These are phyloP conservation scores for Pseudogymnoascus sp. DNA, from an alignment of 2,329 filamentous ascomycete genomes.

Conservation along the genomic window DNA sequence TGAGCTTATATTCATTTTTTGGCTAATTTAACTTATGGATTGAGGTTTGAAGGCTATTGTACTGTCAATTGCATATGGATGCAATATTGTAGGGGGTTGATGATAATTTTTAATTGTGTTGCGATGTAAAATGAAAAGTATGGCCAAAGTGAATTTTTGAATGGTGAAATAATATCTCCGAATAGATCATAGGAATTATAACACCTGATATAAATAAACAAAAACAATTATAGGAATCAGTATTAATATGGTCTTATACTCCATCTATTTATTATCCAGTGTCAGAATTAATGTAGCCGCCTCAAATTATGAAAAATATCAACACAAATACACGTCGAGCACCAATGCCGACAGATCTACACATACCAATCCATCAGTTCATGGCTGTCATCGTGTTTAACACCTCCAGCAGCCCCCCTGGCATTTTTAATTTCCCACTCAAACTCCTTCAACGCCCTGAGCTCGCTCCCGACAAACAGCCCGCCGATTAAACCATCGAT, in stretches of 20 bases:
- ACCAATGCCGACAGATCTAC: background rate
- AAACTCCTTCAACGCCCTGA: constrained; percentile 80
- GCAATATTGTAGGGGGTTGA: no score
- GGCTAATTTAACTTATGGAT: background rate
- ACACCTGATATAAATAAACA: background rate
- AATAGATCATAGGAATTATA: background rate
- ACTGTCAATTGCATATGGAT: background rate
- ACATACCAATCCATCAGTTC: constrained; percentile 26
- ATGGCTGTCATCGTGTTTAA: constrained; percentile 18
- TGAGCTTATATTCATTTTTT: background rate
- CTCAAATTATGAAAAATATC: background rate
- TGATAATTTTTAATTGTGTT: background rate
- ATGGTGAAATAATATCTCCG: background rate
- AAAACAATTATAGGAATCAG: background rate
- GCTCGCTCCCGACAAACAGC: constrained; percentile 77
- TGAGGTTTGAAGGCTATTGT: background rate
- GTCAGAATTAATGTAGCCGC: background rate
- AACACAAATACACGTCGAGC: background rate
- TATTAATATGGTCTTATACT: background rate
- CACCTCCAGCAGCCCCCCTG: constrained; percentile 29
- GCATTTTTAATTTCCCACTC: constrained; percentile 82
- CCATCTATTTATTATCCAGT: background rate
- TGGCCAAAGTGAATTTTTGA: background rate
- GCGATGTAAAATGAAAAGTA: background rate
- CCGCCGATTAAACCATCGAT: constrained; percentile 80